Evolutionary conservation across 2,329 filamentous ascomycete species (phyloP).

Genomic region (Nothomitra cinnamomea): DNA sequence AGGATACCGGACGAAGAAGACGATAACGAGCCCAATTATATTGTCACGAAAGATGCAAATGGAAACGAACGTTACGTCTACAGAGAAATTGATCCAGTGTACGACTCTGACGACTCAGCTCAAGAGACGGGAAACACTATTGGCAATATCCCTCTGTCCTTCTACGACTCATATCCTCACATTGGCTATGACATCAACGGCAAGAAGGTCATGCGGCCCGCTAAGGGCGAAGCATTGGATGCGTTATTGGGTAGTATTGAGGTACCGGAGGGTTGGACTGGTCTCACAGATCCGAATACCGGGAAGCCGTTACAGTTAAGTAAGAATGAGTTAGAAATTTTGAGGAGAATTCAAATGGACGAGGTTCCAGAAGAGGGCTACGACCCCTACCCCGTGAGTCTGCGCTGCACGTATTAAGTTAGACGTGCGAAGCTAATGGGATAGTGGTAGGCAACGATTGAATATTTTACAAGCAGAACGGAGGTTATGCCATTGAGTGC

Average conservation of each 20-base stretch:
- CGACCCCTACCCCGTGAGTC: slow-evolving; percentile 67
- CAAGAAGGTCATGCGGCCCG: slow-evolving; percentile 92
- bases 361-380: slow-evolving; percentile 77
- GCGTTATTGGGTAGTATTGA: slow-evolving; percentile 92
- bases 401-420: neutral
- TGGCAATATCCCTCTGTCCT: slow-evolving; percentile 80
- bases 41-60: slow-evolving; percentile 64
- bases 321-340: slow-evolving; percentile 72
- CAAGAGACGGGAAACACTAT: slow-evolving; percentile 75
- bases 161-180: slow-evolving; percentile 95
- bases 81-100: slow-evolving; percentile 80
- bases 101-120: slow-evolving; percentile 86
- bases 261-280: slow-evolving; percentile 92
- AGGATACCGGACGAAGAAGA: neutral
- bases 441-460: slow-evolving; percentile 51
- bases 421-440: slow-evolving; percentile 11
- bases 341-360: slow-evolving; percentile 77
- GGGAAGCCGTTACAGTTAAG: slow-evolving; percentile 82
- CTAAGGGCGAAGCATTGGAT: slow-evolving; percentile 84
- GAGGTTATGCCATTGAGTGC: slow-evolving; percentile 92
- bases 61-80: slow-evolving; percentile 84
- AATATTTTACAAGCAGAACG: slow-evolving; percentile 80
- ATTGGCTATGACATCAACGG: slow-evolving; percentile 99
- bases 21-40: slow-evolving; percentile 32
- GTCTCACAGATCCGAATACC: slow-evolving; percentile 81